phyloP scores from a whole-genome alignment of 176 grass and related monocot species.

The Raddia guianensis region DNA sequence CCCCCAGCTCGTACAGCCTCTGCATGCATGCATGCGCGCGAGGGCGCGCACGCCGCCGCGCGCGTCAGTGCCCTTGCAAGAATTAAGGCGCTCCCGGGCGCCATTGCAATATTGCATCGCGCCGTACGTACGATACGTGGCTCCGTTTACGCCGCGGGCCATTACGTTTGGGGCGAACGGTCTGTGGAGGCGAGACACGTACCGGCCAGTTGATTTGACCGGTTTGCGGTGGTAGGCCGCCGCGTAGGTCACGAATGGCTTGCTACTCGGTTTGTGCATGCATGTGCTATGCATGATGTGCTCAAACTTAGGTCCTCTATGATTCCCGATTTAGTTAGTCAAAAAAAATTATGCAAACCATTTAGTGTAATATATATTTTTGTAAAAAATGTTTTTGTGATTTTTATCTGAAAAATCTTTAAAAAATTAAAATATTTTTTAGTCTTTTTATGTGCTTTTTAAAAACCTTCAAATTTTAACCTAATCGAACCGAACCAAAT shows the following conservation, averaged over 20 bases:
- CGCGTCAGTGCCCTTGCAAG: not conserved
- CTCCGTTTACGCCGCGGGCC: conserved; percentile 6
- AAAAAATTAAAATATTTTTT: too few relatives aligned
- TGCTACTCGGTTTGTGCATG: not conserved
- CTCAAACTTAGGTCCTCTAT: too few relatives aligned
- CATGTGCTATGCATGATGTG: too few relatives aligned
- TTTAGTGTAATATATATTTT: too few relatives aligned
- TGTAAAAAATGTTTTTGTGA: too few relatives aligned
- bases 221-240: conserved; percentile 17
- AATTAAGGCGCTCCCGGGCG: too few relatives aligned
- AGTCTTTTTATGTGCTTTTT: too few relatives aligned
- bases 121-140: not conserved
- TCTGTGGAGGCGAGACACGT: not conserved
- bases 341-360: too few relatives aligned
- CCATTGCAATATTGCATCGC: not conserved
- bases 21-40: conserved; percentile 10
- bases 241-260: not conserved
- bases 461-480: too few relatives aligned
- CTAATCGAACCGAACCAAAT: too few relatives aligned
- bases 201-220: not conserved
- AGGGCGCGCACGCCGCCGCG: not conserved
- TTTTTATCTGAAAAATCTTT: too few relatives aligned
- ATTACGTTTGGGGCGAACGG: conserved; percentile 11
- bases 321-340: too few relatives aligned
- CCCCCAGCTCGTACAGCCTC: conserved; percentile 79